Percentiles rank a stretch among this genome's conserved stretches.
Evolutionary conservation across 805 yeast genomes (phyloP).

Genomic region (Teunomyces atbi): DNA sequence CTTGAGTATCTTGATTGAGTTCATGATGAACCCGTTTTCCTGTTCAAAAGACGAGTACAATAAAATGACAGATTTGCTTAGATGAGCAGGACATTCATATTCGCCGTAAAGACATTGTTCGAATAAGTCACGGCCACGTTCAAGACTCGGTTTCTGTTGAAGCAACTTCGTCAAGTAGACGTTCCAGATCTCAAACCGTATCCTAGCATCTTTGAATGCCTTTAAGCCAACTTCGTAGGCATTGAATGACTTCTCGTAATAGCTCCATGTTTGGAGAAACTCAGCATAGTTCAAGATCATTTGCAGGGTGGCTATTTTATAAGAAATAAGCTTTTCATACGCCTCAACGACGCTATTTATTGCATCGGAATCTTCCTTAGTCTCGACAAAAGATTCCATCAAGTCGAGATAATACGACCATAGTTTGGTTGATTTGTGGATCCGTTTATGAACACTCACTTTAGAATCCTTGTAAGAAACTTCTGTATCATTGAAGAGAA

Average conservation of each 20-base stretch:
- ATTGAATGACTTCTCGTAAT: slow-evolving; percentile 50
- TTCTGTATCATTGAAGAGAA: slow-evolving; percentile 10
- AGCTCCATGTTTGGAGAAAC: slow-evolving; percentile 49
- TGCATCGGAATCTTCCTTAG: slow-evolving; percentile 23
- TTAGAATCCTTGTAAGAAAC: background rate
- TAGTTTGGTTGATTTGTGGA: slow-evolving; percentile 58
- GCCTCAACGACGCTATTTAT: slow-evolving; percentile 19
- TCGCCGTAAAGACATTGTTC: slow-evolving; percentile 54
- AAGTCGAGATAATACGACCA: slow-evolving; percentile 78
- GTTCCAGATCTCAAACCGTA: slow-evolving; percentile 65
- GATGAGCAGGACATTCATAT: slow-evolving; percentile 40
- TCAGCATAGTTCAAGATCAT: slow-evolving; percentile 65
- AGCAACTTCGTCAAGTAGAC: slow-evolving; percentile 58
- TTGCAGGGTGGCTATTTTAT: slow-evolving; percentile 68
- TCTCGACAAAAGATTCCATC: slow-evolving; percentile 54
- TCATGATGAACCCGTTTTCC: slow-evolving; percentile 47
- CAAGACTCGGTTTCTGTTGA: slow-evolving; percentile 14
- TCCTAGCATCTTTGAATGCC: slow-evolving; percentile 56
- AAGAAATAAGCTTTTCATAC: slow-evolving; percentile 28
- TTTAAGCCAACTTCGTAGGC: slow-evolving; percentile 70
- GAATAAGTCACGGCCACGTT: slow-evolving; percentile 63
- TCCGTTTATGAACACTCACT: slow-evolving; percentile 21
- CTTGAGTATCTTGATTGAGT: slow-evolving; percentile 35
- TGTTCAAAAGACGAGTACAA: slow-evolving; percentile 65
- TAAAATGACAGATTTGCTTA: slow-evolving; percentile 49